Evolutionary conservation across 345 rosid species (phyloP).

Genomic region (Erucastrum elatum): DNA sequence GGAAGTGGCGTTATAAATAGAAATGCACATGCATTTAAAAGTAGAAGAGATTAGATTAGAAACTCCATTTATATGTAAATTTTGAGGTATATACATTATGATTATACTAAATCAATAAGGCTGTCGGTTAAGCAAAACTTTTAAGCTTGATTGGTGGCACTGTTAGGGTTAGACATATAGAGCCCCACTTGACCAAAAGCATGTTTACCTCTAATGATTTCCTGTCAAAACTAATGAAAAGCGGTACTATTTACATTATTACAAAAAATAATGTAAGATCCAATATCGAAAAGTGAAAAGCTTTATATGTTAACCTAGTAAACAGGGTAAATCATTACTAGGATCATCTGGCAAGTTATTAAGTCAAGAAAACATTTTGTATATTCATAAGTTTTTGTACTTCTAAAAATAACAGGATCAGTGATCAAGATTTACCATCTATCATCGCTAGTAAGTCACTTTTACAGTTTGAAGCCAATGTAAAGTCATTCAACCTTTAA

Average conservation of each 20-base stretch:
- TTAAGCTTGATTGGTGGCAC: conserved; percentile 38
- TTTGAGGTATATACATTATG: neutral
- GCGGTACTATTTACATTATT: conserved; percentile 15
- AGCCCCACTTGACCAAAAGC: conserved; percentile 32
- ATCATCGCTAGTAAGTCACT: neutral
- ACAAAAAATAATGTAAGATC: neutral
- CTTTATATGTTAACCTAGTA: neutral
- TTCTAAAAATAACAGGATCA: neutral
- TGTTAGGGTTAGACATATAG: conserved; percentile 4
- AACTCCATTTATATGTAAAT: neutral
- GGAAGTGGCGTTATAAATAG: conserved; percentile 1
- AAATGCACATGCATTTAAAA: neutral
- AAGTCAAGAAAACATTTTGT: neutral
- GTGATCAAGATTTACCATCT: neutral
- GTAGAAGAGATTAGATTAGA: neutral
- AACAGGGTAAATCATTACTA: neutral
- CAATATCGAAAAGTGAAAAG: conserved; percentile 1
- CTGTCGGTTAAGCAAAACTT: conserved; percentile 32
- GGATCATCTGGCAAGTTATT: neutral
- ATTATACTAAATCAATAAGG: neutral
- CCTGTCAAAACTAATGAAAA: conserved; percentile 28
- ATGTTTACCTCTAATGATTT: conserved; percentile 29
- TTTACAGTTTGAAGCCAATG: neutral
- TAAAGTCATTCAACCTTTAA: neutral
- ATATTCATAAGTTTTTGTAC: neutral